Base-by-base conservation (phyloP, 2,329 filamentous ascomycete species). In the Penicillium sp. region DNA sequence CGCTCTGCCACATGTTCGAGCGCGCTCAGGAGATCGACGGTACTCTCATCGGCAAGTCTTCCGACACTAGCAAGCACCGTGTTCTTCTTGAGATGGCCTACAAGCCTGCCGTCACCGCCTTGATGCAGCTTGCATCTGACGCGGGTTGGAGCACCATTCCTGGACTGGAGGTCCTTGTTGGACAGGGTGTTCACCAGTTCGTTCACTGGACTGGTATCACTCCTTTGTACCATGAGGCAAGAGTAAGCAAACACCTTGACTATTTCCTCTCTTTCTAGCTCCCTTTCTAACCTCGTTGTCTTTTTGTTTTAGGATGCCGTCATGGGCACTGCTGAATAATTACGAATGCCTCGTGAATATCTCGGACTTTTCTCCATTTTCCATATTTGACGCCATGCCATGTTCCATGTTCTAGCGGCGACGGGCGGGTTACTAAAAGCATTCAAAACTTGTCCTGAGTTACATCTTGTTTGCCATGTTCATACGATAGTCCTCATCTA, bases 71-170 rank as follows among this genome's bases (percentile, higher is more conserved):
- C 45, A 69, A 69, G 6, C 70, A 69, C 24, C 78, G 79, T 19
- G 79, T 93, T 12, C 71, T 97, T 53, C 72, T 97, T 3, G 93
- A 98, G 69, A 95, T 98, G 90, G 91, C 93, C 2, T 98, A 98
- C 70, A 94, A 91, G 69, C 93, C 93, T 19, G 75, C 79, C 0
- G 78, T 87, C 45, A 98, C 93, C 4, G 80, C 84, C 7, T 70
- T 95, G 57, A 96, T 97, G 83, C 79, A 86, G 65, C 73, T 96
- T 64, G 91, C 90, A 2, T 77, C 82, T 60, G 79, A 85, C 58
- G 79, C 80, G 12, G 84, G 84, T 3, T 98, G 93, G 93, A 78
- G 73, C 49, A 88, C 85, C 2, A 84, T 97, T 54, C 84, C 88
- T 7, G 93, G 93, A 0, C 70, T 96, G 34, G 93, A 98, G 69